These are phyloP conservation scores for Trichocladium uniseriatum DNA, from an alignment of 495 filamentous ascomycete species.

Conservation along the genomic window DNA sequence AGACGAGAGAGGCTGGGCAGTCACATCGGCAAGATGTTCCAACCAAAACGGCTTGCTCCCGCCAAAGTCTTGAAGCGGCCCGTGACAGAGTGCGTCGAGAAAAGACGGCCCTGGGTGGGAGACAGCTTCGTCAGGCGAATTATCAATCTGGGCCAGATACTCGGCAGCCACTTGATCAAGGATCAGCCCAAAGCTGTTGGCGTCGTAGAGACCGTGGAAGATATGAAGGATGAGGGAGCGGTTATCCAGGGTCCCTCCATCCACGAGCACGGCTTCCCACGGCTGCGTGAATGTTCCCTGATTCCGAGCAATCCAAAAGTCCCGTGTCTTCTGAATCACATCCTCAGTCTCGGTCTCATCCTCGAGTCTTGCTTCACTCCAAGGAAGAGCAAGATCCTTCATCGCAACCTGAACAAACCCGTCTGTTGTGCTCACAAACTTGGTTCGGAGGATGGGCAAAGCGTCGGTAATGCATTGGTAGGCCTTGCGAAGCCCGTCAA, in stretches of 20 bases:
- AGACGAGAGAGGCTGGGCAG: slow-evolving; percentile 25
- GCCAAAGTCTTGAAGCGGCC: slow-evolving; percentile 46
- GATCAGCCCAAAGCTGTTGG: slow-evolving; percentile 61
- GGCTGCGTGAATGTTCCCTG: slow-evolving; percentile 15
- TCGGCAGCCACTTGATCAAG: slow-evolving; percentile 46
- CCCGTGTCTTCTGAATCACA: slow-evolving; percentile 19
- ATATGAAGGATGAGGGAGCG: slow-evolving; percentile 50
- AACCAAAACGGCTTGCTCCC: slow-evolving; percentile 61
- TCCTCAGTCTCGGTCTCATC: slow-evolving; percentile 24
- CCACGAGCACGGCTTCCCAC: slow-evolving; percentile 35
- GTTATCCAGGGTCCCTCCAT: slow-evolving; percentile 10
- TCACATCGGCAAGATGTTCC: slow-evolving; percentile 39
- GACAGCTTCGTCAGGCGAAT: no score
- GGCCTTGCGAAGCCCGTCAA: slow-evolving; percentile 36
- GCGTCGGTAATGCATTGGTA: slow-evolving; percentile 41
- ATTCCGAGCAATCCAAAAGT: slow-evolving; percentile 37
- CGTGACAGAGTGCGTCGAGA: slow-evolving; percentile 43
- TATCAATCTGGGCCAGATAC: slow-evolving; percentile 28
- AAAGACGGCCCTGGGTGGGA: slow-evolving; percentile 31
- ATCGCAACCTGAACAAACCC: slow-evolving; percentile 64
- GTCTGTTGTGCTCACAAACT: slow-evolving; percentile 55
- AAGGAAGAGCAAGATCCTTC: slow-evolving; percentile 37
- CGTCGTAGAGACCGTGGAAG: slow-evolving; percentile 87
- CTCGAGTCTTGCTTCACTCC: slow-evolving; percentile 29
- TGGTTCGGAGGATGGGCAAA: slow-evolving; percentile 54